Conservation (phyloP, 202 grass and related monocot species). For the Zizania palustris region DNA sequence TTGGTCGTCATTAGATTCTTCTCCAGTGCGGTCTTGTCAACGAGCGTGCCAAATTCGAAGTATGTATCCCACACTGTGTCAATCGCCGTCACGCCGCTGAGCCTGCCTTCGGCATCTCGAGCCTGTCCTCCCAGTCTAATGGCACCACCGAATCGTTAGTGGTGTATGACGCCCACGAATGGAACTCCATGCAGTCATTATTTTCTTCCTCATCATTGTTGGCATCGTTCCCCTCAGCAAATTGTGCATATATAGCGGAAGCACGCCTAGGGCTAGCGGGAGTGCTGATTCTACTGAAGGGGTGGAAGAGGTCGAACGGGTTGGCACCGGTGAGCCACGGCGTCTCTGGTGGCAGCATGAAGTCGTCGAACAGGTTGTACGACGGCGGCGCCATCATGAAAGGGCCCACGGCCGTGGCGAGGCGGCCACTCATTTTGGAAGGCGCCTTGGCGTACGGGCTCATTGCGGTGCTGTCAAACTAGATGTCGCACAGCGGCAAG, state of each 20-base stretch:
- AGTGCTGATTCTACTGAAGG: slow-evolving; percentile 88
- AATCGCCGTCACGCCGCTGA: slow-evolving; percentile 18
- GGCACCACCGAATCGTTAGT: slow-evolving; percentile 55
- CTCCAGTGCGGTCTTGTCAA: slow-evolving; percentile 37
- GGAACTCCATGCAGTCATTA: slow-evolving; percentile 26
- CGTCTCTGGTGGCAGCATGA: slow-evolving; percentile 35
- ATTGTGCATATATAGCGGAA: slow-evolving; percentile 64
- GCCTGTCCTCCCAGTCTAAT: slow-evolving; percentile 92
- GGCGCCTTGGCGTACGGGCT: slow-evolving; percentile 54
- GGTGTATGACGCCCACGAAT: slow-evolving; percentile 41
- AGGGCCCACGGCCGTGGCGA: slow-evolving; percentile 8
- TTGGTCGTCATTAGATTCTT: slow-evolving; percentile 60
- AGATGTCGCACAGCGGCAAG: slow-evolving; percentile 28
- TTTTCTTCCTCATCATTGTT: background rate
- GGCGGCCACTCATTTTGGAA: slow-evolving; percentile 39
- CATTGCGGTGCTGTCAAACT: slow-evolving; percentile 27
- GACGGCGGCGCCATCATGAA: slow-evolving; percentile 59
- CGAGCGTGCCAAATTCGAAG: slow-evolving; percentile 69
- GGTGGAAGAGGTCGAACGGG: slow-evolving; percentile 81
- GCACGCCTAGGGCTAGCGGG: slow-evolving; percentile 77
- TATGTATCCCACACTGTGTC: slow-evolving; percentile 58
- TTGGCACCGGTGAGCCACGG: slow-evolving; percentile 51
- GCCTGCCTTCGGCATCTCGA: slow-evolving; percentile 73
- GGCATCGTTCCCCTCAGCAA: slow-evolving; percentile 12
- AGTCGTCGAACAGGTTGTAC: slow-evolving; percentile 56